These are phyloP conservation scores for Cercophora sp. DNA, from an alignment of 495 filamentous ascomycete species.

Conservation along the genomic window DNA sequence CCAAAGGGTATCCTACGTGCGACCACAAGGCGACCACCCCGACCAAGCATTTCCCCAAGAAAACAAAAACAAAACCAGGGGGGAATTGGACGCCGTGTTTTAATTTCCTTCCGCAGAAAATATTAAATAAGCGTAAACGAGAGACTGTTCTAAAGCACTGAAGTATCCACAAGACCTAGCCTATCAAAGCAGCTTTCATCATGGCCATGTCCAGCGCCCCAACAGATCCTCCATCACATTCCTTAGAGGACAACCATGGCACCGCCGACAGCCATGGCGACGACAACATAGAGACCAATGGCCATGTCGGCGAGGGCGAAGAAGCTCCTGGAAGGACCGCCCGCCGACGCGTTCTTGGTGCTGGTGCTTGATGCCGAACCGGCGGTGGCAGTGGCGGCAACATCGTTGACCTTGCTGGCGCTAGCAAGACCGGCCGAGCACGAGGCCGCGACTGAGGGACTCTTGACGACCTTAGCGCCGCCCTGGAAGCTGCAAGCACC, in stretches of 20 bases:
- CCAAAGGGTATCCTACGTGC: too few species aligned
- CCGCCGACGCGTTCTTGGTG: conserved; percentile 24
- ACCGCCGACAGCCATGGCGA: conserved; percentile 63
- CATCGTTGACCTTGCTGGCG: conserved; percentile 40
- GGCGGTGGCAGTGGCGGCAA: conserved; percentile 41
- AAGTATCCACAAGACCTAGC: conserved; percentile 1
- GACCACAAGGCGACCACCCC: too few species aligned
- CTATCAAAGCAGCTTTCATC: not conserved
- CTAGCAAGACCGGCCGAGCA: conserved; percentile 39
- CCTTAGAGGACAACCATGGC: conserved; percentile 74
- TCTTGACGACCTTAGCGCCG: conserved; percentile 25
- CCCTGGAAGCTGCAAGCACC: conserved; percentile 71
- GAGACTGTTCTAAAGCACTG: not conserved
- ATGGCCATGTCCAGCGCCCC: not conserved
- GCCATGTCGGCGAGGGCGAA: conserved; percentile 62
- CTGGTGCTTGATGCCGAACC: conserved; percentile 22
- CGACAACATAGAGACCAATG: conserved; percentile 63
- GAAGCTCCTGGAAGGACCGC: conserved; percentile 44
- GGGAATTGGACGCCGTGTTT: not conserved
- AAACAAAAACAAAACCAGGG: not conserved
- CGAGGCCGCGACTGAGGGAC: conserved; percentile 7
- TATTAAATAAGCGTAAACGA: not conserved
- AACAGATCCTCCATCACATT: not conserved
- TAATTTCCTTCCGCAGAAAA: not conserved
- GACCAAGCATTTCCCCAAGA: too few species aligned